Evolutionary conservation across 768 basidiomycete genomes (phyloP).

Genomic region (Tricholoma saponaceum): DNA sequence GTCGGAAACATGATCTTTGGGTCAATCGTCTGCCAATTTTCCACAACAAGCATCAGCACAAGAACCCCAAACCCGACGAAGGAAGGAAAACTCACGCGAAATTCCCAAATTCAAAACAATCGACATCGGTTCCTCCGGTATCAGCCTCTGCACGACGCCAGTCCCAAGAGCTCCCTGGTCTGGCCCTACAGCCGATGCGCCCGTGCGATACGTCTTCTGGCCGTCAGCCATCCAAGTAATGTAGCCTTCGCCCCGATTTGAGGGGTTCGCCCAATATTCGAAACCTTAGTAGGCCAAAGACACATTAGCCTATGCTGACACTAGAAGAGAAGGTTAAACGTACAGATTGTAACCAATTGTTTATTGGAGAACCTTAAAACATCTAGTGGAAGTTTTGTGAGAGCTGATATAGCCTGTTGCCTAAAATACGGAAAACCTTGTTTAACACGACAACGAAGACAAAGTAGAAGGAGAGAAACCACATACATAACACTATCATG

Average conservation of each 20-base stretch:
- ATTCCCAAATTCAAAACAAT: no score
- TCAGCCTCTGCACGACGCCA: constrained; percentile 54
- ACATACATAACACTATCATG: constrained; percentile 45
- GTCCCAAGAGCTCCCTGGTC: constrained; percentile 33
- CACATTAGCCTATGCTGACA: neutral
- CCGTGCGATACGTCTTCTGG: no score
- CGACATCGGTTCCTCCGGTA: no score
- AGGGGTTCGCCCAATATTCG: constrained; percentile 72
- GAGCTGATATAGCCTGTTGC: no score
- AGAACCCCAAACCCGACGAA: neutral
- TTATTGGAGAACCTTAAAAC: constrained; percentile 43
- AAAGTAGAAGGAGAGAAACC: neutral
- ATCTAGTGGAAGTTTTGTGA: constrained; percentile 41
- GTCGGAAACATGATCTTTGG: constrained; percentile 56
- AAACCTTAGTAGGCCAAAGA: constrained; percentile 41
- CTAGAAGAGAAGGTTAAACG: neutral
- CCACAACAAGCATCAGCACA: no score
- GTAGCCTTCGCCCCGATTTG: constrained; percentile 56
- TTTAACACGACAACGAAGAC: no score
- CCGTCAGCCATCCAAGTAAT: constrained; percentile 76
- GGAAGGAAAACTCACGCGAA: constrained; percentile 28
- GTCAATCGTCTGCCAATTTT: constrained; percentile 65
- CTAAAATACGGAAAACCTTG: no score
- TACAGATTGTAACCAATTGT: neutral
- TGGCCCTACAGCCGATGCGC: no score